Percentiles rank a stretch among this genome's conserved stretches.
These are phyloP conservation scores for Aaosphaeria pasadenensis DNA, from an alignment of 2,329 filamentous ascomycete genomes.

Conservation along the genomic window DNA sequence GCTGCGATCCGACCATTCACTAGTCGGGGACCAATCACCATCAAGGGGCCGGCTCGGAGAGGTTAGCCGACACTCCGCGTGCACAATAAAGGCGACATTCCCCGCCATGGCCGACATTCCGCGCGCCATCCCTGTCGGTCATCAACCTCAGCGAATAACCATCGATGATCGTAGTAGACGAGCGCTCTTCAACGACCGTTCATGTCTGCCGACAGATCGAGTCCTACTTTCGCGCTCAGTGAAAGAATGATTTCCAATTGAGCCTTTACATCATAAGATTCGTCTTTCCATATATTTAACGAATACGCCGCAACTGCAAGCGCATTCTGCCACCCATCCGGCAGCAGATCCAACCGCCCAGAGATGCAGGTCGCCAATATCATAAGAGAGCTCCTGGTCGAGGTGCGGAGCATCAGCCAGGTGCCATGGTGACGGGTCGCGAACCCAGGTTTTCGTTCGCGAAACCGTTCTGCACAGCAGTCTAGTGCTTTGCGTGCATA, in stretches of 20 bases:
- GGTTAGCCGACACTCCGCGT: no score
- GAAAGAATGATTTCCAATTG: background rate
- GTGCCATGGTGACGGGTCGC: conserved; percentile 7
- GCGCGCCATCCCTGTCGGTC: no score
- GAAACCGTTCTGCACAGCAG: background rate
- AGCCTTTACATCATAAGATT: background rate
- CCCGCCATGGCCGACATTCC: no score
- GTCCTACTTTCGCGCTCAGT: background rate
- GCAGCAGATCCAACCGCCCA: conserved; percentile 1
- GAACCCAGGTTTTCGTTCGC: background rate
- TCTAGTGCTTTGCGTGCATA: background rate
- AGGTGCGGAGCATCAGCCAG: conserved; percentile 4
- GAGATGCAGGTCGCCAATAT: conserved; percentile 1
- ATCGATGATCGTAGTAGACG: no score
- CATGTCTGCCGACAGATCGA: background rate
- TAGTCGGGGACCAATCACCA: no score
- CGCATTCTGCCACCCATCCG: conserved; percentile 1
- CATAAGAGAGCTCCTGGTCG: conserved; percentile 6
- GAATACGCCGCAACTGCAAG: background rate
- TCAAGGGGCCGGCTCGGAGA: no score
- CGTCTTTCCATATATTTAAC: background rate
- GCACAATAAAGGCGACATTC: no score
- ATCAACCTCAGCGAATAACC: no score
- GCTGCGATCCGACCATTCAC: no score
- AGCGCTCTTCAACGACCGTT: no score